Evolutionary conservation across 2,329 filamentous ascomycete genomes (phyloP), one percentile per base, ranked within the genome.

Genomic region (Knoxdaviesia proteae): DNA sequence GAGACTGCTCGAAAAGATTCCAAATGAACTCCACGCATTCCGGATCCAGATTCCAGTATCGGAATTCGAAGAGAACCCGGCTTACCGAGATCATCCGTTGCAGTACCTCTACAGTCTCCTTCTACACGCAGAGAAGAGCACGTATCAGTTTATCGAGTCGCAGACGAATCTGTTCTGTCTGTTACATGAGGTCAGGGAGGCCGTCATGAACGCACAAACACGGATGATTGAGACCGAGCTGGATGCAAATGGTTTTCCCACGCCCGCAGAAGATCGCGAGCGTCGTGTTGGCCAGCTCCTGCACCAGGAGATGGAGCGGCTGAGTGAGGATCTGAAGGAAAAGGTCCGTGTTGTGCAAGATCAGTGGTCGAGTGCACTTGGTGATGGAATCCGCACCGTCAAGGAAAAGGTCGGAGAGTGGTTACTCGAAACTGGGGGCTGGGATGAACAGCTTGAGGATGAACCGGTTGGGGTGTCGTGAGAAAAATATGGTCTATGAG

Each of bases 71-170:
- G 90, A 96, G 62, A 96, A 88, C 52, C 84, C 86, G 1, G 68
- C 69, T 11, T 96, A 94, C 56, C 69, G 72, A 48, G 64, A 74
- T 1, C 83, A 84, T 53, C 90, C 90, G 7, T 61, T 94, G 54
- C 84, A 94, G 59, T 96, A 98, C 56, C 69, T 98, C 0, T 90
- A 86, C 57, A 80, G 77, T 39, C 64, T 96, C 30, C 67, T 98
- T 6, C 71, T 78, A 5, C 88, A 96, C 53, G 80, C 86, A 0
- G 84, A 92, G 56, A 93, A 90, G 62, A 87, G 80, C 51, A 88
- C 84, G 6, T 92, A 94, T 54, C 90, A 96, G 57, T 96, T 94
- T 60, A 94, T 96, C 53, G 90, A 96, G 63, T 81, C 77, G 6
- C 88, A 96, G 63, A 88, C 77, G 32, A 94, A 94, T 54, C 65